Conservation (phyloP, 345 rosid genomes). For the Rhizophora mangle region DNA sequence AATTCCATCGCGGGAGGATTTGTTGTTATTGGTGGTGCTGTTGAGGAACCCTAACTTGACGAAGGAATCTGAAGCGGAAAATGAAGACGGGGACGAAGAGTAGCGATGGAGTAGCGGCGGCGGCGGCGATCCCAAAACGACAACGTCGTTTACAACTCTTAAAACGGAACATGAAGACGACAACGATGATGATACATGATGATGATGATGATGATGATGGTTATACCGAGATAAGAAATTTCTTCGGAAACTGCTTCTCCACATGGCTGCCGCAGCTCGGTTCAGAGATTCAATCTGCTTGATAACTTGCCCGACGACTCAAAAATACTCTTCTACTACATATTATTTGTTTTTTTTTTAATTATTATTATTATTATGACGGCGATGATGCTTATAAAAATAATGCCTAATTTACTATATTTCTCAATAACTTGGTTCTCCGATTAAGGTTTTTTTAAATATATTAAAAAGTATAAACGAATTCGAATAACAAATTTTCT, state of each 20-base stretch:
- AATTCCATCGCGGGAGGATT: constrained; percentile 35
- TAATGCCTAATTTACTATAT: too few species aligned
- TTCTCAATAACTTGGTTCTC: too few species aligned
- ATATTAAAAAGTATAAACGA: too few species aligned
- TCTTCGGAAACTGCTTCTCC: constrained; percentile 8
- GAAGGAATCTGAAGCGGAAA: constrained; percentile 15
- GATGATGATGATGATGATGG: neutral
- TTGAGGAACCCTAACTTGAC: constrained; percentile 33
- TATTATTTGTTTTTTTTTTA: too few species aligned
- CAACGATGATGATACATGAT: neutral
- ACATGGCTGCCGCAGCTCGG: constrained; percentile 7
- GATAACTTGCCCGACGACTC: too few species aligned
- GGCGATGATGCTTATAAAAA: too few species aligned
- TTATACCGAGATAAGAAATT: neutral
- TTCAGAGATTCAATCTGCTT: neutral
- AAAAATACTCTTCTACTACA: too few species aligned
- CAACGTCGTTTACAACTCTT: too few species aligned
- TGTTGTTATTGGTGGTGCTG: neutral
- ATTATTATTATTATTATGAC: too few species aligned
- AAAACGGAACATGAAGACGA: neutral
- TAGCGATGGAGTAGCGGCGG: constrained; percentile 13
- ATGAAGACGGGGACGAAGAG: constrained; percentile 19
- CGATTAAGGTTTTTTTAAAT: too few species aligned
- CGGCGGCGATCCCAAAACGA: neutral
- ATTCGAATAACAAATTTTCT: too few species aligned